These are phyloP conservation scores for Saxophila tyrrhenica DNA, from an alignment of 495 filamentous ascomycete genomes.

Conservation along the genomic window DNA sequence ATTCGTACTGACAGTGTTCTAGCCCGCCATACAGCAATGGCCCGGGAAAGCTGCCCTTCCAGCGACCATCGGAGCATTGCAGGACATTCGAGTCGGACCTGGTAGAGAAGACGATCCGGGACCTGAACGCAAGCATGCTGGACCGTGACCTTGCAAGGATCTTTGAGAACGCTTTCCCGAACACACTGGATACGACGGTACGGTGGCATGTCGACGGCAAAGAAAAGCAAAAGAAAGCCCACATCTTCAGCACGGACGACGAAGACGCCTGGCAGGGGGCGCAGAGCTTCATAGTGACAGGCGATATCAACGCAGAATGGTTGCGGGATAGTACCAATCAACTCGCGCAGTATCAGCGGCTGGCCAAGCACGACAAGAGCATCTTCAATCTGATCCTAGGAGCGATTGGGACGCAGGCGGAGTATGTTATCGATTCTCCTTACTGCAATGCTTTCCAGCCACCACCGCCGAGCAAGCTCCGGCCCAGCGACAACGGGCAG, in stretches of 20 bases:
- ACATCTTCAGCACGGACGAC: conserved; percentile 19
- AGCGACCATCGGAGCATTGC: conserved; percentile 68
- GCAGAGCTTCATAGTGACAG: conserved; percentile 93
- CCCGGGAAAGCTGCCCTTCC: conserved; percentile 71
- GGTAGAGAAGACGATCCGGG: conserved; percentile 77
- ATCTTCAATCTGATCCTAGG: conserved; percentile 76
- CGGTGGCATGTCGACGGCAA: conserved; percentile 55
- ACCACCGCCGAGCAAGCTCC: conserved; percentile 65
- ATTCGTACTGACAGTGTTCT: background rate
- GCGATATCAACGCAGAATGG: conserved; percentile 99
- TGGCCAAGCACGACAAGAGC: conserved; percentile 65
- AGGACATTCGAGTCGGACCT: conserved; percentile 77
- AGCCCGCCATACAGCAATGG: conserved; percentile 72
- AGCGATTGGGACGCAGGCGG: conserved; percentile 91
- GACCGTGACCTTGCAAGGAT: conserved; percentile 84
- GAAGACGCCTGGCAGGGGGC: conserved; percentile 62
- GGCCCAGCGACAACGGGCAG: conserved; percentile 59
- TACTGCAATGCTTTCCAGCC: conserved; percentile 99
- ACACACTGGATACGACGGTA: conserved; percentile 89
- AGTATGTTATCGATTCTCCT: conserved; percentile 86
- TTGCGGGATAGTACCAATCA: conserved; percentile 96
- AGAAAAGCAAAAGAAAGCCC: conserved; percentile 24
- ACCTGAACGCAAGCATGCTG: conserved; percentile 66
- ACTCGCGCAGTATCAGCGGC: conserved; percentile 70
- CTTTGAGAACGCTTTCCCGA: conserved; percentile 96